Base-by-base conservation (phyloP, 2,329 filamentous ascomycete genomes). In the Cryphonectria naterciae region DNA sequence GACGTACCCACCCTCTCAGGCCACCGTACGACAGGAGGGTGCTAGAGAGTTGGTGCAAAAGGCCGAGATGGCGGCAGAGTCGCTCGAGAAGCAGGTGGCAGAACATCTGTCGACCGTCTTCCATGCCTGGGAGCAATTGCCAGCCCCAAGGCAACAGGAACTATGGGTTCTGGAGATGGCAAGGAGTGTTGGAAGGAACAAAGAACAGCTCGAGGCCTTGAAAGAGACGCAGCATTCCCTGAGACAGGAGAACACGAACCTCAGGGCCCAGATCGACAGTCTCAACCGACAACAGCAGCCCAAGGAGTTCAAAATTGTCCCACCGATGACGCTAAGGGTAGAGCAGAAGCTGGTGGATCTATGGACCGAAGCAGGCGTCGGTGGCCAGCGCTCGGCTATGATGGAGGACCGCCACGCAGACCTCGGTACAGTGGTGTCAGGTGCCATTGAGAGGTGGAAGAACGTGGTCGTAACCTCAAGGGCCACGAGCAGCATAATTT, bases 21-120 rank as follows among this genome's bases (percentile, higher is more conserved):
- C 78, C 43, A 79, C 77, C n/a, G 78, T 79, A 4, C 78, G 78
- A 49, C 81, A 81, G 61, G 81, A 85, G 73, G 84, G 80, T 76
- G 80, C 78, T 79, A 82, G 81, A 2, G 85, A 87, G 28, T 81
- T 82, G 17, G 78, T 87, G 0, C 83, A 82, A 65, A 84, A 80
- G 66, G 86, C 85, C 0, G 85, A 88, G 74, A 82, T 82, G 75
- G 78, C 82, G 72, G 92, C 84, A 58, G 88, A 85, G 74, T 80
- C 83, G 39, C 86, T 95, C 66, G 90, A 94, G 73, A 88, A 89
- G 67, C 89, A 92, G 74, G 88, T 95, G 43, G 84, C 88, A 56
- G 87, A 92, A 70, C 95, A 98, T 78, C 80, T 97, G 7, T 87
- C 92, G n/a, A 88, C 91, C 19, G 90, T 93, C 0, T 97, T 90